These are phyloP conservation scores for Drechslera avenae DNA, from an alignment of 2,329 filamentous ascomycete genomes.

Conservation along the genomic window DNA sequence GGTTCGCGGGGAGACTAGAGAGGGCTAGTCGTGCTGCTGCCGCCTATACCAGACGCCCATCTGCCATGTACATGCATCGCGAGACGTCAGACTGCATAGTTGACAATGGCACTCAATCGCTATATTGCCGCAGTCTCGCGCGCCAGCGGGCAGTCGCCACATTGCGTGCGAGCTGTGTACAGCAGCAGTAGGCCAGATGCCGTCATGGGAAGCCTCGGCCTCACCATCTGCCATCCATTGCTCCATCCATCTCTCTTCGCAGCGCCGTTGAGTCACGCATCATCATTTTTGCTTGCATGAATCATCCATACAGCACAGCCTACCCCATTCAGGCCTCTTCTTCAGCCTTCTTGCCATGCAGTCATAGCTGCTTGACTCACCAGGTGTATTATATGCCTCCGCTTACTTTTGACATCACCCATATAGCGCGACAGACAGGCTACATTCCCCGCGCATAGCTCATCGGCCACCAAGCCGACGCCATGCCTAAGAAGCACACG, in stretches of 20 bases:
- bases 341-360: neutral
- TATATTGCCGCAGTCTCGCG: neutral
- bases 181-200: neutral
- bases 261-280: conserved; percentile 11
- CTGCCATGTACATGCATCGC: neutral
- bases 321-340: neutral
- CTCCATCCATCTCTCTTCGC: neutral
- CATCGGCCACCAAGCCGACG: conserved; percentile 5
- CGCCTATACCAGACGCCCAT: neutral
- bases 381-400: conserved; percentile 8
- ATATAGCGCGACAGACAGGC: conserved; percentile 6
- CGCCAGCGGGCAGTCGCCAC: neutral
- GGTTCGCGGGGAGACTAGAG: neutral
- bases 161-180: conserved; percentile 1
- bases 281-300: neutral
- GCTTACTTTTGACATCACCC: conserved; percentile 7
- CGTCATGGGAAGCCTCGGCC: conserved; percentile 7
- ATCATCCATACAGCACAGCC: neutral
- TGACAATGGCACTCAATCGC: neutral
- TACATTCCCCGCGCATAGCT: conserved; percentile 1
- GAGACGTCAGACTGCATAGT: neutral
- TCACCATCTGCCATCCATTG: neutral
- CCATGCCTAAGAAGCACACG: conserved; percentile 57
- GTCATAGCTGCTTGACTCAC: conserved; percentile 18
- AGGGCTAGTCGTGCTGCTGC: no score